These are phyloP conservation scores for Komagataella phaffii DNA, from an alignment of 805 yeast genomes.

Conservation along the genomic window DNA sequence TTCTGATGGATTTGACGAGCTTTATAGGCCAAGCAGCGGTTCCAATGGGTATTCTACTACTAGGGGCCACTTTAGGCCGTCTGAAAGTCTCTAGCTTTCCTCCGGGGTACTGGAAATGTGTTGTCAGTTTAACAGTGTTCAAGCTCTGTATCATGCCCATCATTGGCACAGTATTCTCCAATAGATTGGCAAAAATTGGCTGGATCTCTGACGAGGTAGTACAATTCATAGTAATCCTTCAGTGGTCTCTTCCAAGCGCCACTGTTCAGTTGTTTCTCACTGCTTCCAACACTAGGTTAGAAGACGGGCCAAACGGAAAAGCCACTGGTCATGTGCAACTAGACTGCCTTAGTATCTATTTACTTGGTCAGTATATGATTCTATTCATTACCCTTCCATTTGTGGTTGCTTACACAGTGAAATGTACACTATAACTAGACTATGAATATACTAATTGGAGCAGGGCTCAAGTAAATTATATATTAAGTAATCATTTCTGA, in stretches of 20 bases:
- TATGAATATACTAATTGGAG: neutral
- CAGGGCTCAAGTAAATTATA: neutral
- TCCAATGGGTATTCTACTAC: constrained; percentile 36
- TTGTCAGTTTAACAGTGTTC: constrained; percentile 25
- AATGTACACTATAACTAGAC: constrained; percentile 10
- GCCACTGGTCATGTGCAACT: constrained; percentile 26
- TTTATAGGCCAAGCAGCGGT: constrained; percentile 41
- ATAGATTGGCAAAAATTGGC: constrained; percentile 29
- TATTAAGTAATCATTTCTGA: neutral
- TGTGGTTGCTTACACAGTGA: constrained; percentile 29
- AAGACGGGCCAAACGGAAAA: constrained; percentile 23
- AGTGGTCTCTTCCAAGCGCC: constrained; percentile 42
- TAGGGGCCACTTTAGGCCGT: constrained; percentile 42
- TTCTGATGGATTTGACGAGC: constrained; percentile 31
- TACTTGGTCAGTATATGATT: constrained; percentile 33
- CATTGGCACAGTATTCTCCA: constrained; percentile 35
- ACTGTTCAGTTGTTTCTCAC: constrained; percentile 47
- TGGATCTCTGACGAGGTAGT: constrained; percentile 31
- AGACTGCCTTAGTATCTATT: constrained; percentile 40
- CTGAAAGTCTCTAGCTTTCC: constrained; percentile 31
- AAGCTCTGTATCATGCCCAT: constrained; percentile 36
- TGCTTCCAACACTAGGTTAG: constrained; percentile 36
- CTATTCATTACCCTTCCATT: constrained; percentile 35
- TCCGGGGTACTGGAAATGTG: constrained; percentile 44
- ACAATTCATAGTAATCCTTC: constrained; percentile 30